A percentile compares a stretch with the other conserved stretches of the same genome.
Evolutionary conservation across 805 yeast genomes (phyloP).

Genomic region (Lipomyces kockii): DNA sequence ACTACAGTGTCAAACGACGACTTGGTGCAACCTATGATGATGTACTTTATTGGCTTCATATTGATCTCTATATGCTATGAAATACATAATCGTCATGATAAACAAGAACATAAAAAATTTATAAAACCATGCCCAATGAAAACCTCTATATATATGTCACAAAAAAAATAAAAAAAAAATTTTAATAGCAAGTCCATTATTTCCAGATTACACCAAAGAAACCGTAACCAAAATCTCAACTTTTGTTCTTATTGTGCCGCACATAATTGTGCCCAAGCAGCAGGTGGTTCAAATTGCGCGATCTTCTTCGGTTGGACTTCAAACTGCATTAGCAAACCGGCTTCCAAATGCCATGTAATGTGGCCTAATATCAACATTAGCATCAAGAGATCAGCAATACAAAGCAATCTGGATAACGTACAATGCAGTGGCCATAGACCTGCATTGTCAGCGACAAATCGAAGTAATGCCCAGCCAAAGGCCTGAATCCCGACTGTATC

Average conservation of each 20-base stretch:
- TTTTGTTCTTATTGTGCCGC: neutral
- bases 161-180: no score
- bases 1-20: no score
- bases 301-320: conserved; percentile 38
- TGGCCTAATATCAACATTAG: conserved; percentile 78
- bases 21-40: no score
- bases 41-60: no score
- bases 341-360: conserved; percentile 91
- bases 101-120: neutral
- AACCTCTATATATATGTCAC: no score
- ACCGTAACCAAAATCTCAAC: neutral
- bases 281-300: conserved; percentile 38
- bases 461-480: conserved; percentile 61
- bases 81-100: no score
- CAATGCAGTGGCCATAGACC: conserved; percentile 97
- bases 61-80: no score
- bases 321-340: conserved; percentile 62
- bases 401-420: conserved; percentile 21
- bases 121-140: no score
- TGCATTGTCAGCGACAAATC: conserved; percentile 84
- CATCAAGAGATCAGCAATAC: conserved; percentile 68
- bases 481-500: conserved; percentile 68
- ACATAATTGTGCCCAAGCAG: conserved; percentile 41
- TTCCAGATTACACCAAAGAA: no score
- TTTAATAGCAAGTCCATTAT: no score